phyloP scores from a whole-genome alignment of 2,329 filamentous ascomycete species.

The Pseudopyrenochaeta lycopersici region DNA sequence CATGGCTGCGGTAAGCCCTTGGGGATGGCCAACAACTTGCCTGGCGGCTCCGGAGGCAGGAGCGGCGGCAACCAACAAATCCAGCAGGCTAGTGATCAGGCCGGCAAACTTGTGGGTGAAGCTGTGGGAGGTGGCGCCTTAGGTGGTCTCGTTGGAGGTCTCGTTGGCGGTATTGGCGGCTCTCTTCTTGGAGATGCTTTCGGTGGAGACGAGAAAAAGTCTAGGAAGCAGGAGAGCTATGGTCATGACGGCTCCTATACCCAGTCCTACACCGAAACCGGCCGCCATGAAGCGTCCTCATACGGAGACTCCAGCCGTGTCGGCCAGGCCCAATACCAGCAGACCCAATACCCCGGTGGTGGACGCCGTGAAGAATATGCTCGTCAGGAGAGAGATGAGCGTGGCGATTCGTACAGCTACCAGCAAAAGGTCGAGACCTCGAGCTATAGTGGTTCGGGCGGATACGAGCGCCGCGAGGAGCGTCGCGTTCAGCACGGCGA shows the following conservation, averaged over 20 bases:
- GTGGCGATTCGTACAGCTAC: conserved; percentile 62
- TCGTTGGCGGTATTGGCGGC: conserved; percentile 67
- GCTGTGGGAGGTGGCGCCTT: conserved; percentile 71
- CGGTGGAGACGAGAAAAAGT: conserved; percentile 62
- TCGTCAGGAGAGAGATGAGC: conserved; percentile 65
- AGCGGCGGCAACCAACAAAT: conserved; percentile 53
- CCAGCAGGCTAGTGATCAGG: conserved; percentile 45
- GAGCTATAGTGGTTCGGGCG: conserved; percentile 57
- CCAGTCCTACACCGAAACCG: conserved; percentile 69
- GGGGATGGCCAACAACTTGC: conserved; percentile 72
- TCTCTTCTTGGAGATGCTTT: conserved; percentile 72
- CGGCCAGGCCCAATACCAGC: conserved; percentile 67
- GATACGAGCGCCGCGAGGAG: conserved; percentile 68
- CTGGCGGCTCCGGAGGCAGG: conserved; percentile 46
- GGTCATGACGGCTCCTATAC: conserved; percentile 69
- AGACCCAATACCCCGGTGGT: conserved; percentile 67
- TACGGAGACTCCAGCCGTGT: conserved; percentile 59
- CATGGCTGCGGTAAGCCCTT: conserved; percentile 86
- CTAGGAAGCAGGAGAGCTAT: conserved; percentile 62
- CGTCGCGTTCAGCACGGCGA: conserved; percentile 58
- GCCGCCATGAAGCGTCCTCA: conserved; percentile 55
- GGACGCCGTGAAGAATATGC: conserved; percentile 68
- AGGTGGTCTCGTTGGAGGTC: conserved; percentile 74
- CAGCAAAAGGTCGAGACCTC: conserved; percentile 66
- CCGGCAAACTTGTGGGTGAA: conserved; percentile 65